Evolutionary conservation across 2,329 filamentous ascomycete species (phyloP), one percentile per base, ranked within the genome.

Genomic region (Aphanocladium album): DNA sequence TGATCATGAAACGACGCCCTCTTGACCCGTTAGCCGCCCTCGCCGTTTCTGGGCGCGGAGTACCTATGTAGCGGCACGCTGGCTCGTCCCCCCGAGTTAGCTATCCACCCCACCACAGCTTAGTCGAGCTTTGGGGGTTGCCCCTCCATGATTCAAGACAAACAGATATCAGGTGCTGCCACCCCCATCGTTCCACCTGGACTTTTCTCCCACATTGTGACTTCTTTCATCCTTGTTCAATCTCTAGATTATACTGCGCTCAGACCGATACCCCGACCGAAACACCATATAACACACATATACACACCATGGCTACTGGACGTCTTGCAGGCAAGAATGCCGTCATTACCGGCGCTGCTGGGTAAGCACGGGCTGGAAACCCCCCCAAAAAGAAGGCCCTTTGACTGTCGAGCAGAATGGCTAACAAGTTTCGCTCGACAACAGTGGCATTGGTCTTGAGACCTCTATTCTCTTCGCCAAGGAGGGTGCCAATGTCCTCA

Each of bases 381-480:
- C 6, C 12, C 12, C 6, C 12, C 33, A 39, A 8, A 30, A 27
- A 9, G 16, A 21, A 49, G 5, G 30, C 9, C 5, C 5, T 30
- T 30, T 30, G 12, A 5, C 5, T 17, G 21, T 4, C 21, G 30
- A 21, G 19, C 33, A 45, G 30, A 19, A 30, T 39, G 21, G 45
- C 47, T 55, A 49, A 61, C 62, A 17, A n/a, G 2, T 25, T 37
- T 46, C 7, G 30, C n/a, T 55, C 11, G 5, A n/a, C 21, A 19
- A 23, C 70, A 93, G 93, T 70, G 93, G 93, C 70, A 97, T 97
- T 70, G 93, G 93, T 66, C 89, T 97, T 53, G 92, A 97, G 79
- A 96, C 93, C 2, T 85, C 84, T 60, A 93, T 97, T 67, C 89
- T 96, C 62, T 96, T 97, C 71, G 89, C 88, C 62, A 89, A 89